phyloP scores from a whole-genome alignment of 371 early-diverging fungal species.

The Rhizopus arrhizus region DNA sequence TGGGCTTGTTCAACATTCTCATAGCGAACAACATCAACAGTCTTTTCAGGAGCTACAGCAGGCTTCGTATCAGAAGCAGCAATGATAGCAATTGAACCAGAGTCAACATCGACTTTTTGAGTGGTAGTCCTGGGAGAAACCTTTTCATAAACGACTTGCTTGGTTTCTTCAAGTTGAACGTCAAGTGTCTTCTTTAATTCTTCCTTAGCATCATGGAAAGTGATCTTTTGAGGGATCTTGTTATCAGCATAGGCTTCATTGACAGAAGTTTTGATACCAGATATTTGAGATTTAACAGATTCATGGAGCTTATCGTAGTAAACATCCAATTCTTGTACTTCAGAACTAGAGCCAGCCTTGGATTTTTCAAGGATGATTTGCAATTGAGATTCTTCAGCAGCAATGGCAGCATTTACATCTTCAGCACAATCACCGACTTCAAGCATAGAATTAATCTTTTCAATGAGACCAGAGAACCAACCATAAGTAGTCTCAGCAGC shows the following conservation, averaged over 20 bases:
- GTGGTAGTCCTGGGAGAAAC: not conserved
- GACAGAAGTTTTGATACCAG: conserved; percentile 15
- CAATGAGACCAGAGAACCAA: conserved; percentile 16
- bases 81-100: conserved; percentile 6
- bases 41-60: not conserved
- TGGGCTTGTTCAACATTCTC: conserved; percentile 25
- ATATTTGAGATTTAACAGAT: conserved; percentile 13
- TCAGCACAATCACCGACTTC: conserved; percentile 23
- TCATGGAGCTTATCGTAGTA: conserved; percentile 18
- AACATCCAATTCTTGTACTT: not conserved
- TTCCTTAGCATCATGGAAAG: conserved; percentile 8
- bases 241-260: conserved; percentile 15
- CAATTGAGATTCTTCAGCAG: conserved; percentile 13
- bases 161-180: conserved; percentile 9
- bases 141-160: conserved; percentile 15
- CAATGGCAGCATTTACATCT: conserved; percentile 13
- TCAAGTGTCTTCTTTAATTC: conserved; percentile 9
- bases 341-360: conserved; percentile 1
- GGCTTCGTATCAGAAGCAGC: conserved; percentile 2
- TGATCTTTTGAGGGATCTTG: conserved; percentile 8
- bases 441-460: conserved; percentile 18
- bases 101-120: not conserved
- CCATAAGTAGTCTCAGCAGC: conserved; percentile 2
- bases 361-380: conserved; percentile 11
- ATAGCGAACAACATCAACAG: conserved; percentile 16